phyloP scores from a whole-genome alignment of 1,139 yeast genomes.

The Pichia sp. region DNA sequence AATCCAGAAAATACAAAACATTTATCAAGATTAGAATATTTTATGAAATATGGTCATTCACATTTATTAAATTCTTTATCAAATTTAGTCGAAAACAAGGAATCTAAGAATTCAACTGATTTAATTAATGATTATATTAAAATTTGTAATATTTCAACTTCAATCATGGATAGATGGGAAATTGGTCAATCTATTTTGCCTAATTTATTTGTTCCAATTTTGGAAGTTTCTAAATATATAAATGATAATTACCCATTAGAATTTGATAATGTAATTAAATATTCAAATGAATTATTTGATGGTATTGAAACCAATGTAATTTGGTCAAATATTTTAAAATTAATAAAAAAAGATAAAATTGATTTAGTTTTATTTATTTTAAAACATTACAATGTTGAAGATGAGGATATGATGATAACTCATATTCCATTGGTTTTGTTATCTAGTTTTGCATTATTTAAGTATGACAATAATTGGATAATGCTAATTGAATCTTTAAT shows the following conservation, averaged over 20 bases:
- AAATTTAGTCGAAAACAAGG: conserved; percentile 35
- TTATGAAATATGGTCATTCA: conserved; percentile 48
- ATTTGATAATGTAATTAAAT: conserved; percentile 41
- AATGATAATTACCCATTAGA: conserved; percentile 13
- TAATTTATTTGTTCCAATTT: conserved; percentile 55
- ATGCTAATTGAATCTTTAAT: conserved; percentile 36
- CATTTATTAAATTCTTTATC: conserved; percentile 48
- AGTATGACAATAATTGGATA: conserved; percentile 15
- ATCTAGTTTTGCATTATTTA: conserved; percentile 33
- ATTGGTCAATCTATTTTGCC: conserved; percentile 73
- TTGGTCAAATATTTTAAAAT: conserved; percentile 58
- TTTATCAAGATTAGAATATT: conserved; percentile 44
- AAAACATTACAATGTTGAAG: conserved; percentile 63
- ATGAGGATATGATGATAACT: conserved; percentile 74
- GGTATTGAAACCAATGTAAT: conserved; percentile 74
- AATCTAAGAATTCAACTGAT: conserved; percentile 23
- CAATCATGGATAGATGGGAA: conserved; percentile 92
- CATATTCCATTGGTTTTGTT: conserved; percentile 71
- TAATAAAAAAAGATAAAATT: conserved; percentile 33
- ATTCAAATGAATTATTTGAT: conserved; percentile 70
- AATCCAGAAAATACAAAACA: conserved; percentile 4
- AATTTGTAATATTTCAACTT: conserved; percentile 57
- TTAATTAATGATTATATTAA: conserved; percentile 41
- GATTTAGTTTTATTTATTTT: conserved; percentile 54
- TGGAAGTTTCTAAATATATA: conserved; percentile 35